phyloP scores from a whole-genome alignment of 2,329 filamentous ascomycete species.

The Phaeosphaeria sp. region DNA sequence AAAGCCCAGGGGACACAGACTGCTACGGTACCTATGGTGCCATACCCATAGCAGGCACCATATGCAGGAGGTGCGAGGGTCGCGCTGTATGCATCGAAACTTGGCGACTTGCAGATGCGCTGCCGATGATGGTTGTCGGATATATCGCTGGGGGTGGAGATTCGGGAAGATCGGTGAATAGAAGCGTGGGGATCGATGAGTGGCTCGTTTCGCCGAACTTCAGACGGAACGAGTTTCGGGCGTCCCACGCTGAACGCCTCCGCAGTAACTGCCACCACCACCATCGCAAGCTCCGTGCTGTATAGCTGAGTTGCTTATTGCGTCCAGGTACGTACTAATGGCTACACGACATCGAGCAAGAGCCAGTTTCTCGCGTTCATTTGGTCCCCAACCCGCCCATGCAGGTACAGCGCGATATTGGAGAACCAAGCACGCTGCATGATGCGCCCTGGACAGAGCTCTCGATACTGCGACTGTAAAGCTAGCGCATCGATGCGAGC shows the following conservation, averaged over 20 bases:
- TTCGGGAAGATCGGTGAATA: slow-evolving; percentile 13
- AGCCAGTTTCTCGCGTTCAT: background rate
- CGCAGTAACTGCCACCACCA: slow-evolving; percentile 6
- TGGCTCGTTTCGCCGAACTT: slow-evolving; percentile 20
- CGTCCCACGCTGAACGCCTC: slow-evolving; percentile 10
- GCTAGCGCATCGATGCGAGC: slow-evolving; percentile 16
- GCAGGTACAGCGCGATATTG: slow-evolving; percentile 10
- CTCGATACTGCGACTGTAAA: slow-evolving; percentile 4
- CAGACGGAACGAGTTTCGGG: slow-evolving; percentile 29
- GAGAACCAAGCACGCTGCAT: slow-evolving; percentile 2
- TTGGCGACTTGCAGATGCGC: slow-evolving; percentile 13
- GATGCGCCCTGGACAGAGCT: slow-evolving; percentile 3
- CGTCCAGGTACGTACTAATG: slow-evolving; percentile 1
- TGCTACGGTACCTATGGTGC: slow-evolving; percentile 45
- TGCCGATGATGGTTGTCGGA: slow-evolving; percentile 10
- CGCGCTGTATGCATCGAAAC: slow-evolving; percentile 19
- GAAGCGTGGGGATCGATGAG: slow-evolving; percentile 8
- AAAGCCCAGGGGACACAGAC: slow-evolving; percentile 39
- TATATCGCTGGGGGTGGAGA: slow-evolving; percentile 5
- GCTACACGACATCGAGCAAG: slow-evolving; percentile 7
- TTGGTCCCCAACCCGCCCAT: background rate
- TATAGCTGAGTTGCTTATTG: background rate
- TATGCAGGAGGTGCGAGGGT: slow-evolving; percentile 21
- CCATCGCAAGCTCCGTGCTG: slow-evolving; percentile 4
- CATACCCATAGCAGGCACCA: slow-evolving; percentile 29